Evolutionary conservation across 2,329 filamentous ascomycete species (phyloP), one percentile per base, ranked within the genome.

Genomic region (Claviceps purpurea): DNA sequence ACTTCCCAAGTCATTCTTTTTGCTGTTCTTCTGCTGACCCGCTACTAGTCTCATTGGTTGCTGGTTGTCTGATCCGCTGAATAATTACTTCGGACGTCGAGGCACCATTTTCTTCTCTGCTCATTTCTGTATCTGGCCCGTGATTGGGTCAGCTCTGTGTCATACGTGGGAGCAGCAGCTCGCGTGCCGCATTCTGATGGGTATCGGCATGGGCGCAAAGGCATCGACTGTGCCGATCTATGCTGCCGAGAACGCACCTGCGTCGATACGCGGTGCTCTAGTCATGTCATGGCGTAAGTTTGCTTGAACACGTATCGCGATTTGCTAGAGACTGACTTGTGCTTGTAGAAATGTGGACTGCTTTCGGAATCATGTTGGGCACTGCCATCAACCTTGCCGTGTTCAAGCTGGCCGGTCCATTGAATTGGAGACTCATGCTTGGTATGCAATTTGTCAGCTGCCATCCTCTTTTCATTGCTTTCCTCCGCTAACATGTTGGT

Each of bases 261-360:
- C 84, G 1, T 65, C 73, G 1, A 83, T 89, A 52, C 79, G 85
- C 62, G 85, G 85, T 56, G 85, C 84, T 7, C 72, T 93, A 18
- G 85, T 90, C 56, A 91, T 91, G 86, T 82, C 81, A 56, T 91
- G 87, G 86, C 70, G 83, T 44, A 16, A 13, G 42, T 44, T 5
- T 86, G 54, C 11, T 74, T 85, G 51, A 76, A 72, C 56, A 60
- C 69, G 51, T 62, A 58, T 47, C 58, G 70, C 26, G 73, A 73
- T 20, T 5, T 11, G 7, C n/a, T 4, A 4, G 5, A 30, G 7
- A 45, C n/a, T 49, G 34, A 20, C 38, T 30, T 5, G 38, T 13
- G 2, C 16, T 14, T 4, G 22, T 44, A 88, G 68, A 79, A 56
- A 76, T 85, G 68, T 85, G 81, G 78, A 81, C 76, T 2, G 75